Evolutionary conservation across 441 rosid genomes (phyloP).

Genomic region (Isatis lusitanica): DNA sequence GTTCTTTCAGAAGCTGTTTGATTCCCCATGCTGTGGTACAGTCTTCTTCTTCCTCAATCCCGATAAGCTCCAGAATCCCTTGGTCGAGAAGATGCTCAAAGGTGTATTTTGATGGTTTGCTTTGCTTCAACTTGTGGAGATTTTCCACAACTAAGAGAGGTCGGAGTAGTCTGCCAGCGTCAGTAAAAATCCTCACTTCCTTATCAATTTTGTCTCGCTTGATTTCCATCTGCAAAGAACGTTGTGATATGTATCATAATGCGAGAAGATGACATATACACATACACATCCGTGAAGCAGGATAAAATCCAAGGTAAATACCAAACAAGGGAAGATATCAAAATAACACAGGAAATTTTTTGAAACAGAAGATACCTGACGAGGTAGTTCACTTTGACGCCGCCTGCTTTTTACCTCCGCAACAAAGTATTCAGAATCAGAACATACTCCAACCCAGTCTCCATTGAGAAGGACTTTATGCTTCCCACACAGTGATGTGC

Average conservation of each 20-base stretch:
- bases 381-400: constrained; percentile 58
- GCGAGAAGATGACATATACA: neutral
- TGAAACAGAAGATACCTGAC: constrained; percentile 52
- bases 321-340: constrained; percentile 8
- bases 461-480: constrained; percentile 81
- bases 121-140: constrained; percentile 48
- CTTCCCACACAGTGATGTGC: constrained; percentile 48
- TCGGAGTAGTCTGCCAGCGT: constrained; percentile 87
- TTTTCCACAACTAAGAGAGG: constrained; percentile 86
- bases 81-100: constrained; percentile 62
- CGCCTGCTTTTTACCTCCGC: constrained; percentile 58
- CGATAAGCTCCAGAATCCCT: constrained; percentile 75
- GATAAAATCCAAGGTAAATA: constrained; percentile 14
- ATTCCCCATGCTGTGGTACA: constrained; percentile 71
- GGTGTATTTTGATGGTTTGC: constrained; percentile 50
- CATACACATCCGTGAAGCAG: neutral
- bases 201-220: constrained; percentile 66
- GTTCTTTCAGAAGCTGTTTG: constrained; percentile 52
- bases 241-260: neutral
- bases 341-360: neutral
- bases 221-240: constrained; percentile 69
- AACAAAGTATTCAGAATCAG: constrained; percentile 59
- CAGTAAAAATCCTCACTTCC: constrained; percentile 81
- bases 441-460: constrained; percentile 84
- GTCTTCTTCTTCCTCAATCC: constrained; percentile 94